Base-by-base conservation (phyloP, 108 stramenopile genomes). In the Nannochloropsis oceanica region DNA sequence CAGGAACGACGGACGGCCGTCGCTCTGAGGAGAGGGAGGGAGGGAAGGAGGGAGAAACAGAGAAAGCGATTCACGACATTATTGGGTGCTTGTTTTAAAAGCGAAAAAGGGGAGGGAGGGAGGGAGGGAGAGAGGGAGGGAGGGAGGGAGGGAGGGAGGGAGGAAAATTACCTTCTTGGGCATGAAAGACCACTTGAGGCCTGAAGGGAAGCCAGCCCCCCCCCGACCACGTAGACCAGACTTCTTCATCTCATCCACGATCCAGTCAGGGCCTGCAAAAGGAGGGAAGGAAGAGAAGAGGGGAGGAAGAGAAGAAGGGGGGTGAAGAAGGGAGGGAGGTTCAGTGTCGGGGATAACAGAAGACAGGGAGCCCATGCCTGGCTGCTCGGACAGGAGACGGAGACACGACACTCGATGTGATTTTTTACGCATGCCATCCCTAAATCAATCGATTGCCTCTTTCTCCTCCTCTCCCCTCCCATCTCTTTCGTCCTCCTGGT, bases 111-210 rank as follows among this genome's bases (percentile, higher is more conserved):
- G 46, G 46, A 50, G 46, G 46, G 46, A 12, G 46, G 46, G 46
- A 50, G 14, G 46, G 46, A 50, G 46, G 46, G 46, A 50, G 46
- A 14, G 46, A 12, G 46, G 46, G 46, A 50, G 46, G 46, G 46
- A 50, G 46, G 46, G 46, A 50, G 46, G 46, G 46, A 12, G 46
- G 46, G 46, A 50, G 46, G 46, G 46, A 50, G 46, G 46, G 46
- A 14, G 14, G 46, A 14, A 14, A 50, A 12, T 14, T 14, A 50
- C 46, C 46, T 94, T 92, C 94, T 99, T 99, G 91, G 99, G 99
- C 99, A 99, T 99, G 91, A 99, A 99, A 82, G 93, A 94, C 99
- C 99, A 99, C 95, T 99, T 99, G 43, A 99, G 93, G 22, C 99
- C 99, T 0, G 95, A 96, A 18, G 99, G 99, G 80, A 98, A 98